These are phyloP conservation scores for Cladophialophora immunda DNA, from an alignment of 2,329 filamentous ascomycete species.

Conservation along the genomic window DNA sequence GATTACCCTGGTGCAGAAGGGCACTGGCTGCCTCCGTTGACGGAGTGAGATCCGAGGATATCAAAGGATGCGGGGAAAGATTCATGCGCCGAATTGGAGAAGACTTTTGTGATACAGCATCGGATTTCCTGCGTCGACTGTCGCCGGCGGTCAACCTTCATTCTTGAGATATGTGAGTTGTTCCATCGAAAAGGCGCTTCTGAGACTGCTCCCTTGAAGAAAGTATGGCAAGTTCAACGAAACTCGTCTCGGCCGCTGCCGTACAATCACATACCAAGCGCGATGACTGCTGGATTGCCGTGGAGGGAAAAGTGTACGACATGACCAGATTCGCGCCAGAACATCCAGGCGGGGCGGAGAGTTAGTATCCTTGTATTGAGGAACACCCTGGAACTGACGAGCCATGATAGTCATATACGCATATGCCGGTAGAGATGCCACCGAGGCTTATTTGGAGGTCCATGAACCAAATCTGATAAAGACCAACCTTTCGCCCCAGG, in stretches of 20 bases:
- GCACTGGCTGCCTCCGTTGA: neutral
- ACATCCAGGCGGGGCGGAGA: slow-evolving; percentile 65
- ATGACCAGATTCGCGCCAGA: slow-evolving; percentile 70
- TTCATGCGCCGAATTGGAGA: neutral
- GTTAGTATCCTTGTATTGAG: slow-evolving; percentile 1
- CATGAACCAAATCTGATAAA: slow-evolving; percentile 51
- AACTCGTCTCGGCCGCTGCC: slow-evolving; percentile 17
- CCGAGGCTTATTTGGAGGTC: slow-evolving; percentile 54
- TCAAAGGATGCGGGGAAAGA: slow-evolving; percentile 2
- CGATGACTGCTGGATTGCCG: slow-evolving; percentile 70
- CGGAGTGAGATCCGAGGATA: slow-evolving; percentile 1
- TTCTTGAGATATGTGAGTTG: neutral
- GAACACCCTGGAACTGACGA: neutral
- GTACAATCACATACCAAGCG: slow-evolving; percentile 54
- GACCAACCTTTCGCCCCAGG: slow-evolving; percentile 46
- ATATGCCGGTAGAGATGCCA: slow-evolving; percentile 57
- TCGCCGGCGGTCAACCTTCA: neutral
- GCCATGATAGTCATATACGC: slow-evolving; percentile 49
- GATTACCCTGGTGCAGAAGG: neutral
- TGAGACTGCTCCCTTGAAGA: neutral
- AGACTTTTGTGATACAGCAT: neutral
- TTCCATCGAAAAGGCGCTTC: neutral
- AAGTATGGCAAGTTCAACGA: slow-evolving; percentile 5
- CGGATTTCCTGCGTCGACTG: neutral
- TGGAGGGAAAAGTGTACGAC: slow-evolving; percentile 74